Evolutionary conservation across 768 basidiomycete genomes (phyloP).

Genomic region (Obba rivulosa): DNA sequence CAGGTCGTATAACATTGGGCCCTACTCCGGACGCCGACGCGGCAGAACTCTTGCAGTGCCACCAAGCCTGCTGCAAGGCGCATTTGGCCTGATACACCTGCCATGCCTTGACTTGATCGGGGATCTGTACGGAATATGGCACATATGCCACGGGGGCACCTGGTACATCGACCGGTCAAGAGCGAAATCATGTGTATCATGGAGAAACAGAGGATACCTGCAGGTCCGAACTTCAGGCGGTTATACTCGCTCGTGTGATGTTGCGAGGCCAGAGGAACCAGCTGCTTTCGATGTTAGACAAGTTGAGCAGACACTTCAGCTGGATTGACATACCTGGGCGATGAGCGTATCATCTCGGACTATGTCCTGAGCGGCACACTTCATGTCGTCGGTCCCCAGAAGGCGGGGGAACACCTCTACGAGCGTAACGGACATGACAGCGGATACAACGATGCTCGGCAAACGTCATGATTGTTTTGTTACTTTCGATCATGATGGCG

Average conservation of each 20-base stretch:
- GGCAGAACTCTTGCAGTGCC: constrained; percentile 28
- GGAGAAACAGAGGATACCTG: constrained; percentile 24
- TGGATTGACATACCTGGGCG: too few relatives aligned
- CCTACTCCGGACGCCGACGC: neutral
- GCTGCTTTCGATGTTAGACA: constrained; percentile 23
- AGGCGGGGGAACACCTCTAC: too few relatives aligned
- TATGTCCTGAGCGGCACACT: too few relatives aligned
- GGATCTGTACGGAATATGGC: constrained; percentile 59
- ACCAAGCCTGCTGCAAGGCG: constrained; percentile 41
- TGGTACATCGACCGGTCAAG: constrained; percentile 14
- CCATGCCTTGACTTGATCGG: constrained; percentile 50
- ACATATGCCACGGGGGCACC: constrained; percentile 55
- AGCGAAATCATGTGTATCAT: neutral
- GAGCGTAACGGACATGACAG: too few relatives aligned
- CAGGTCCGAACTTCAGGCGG: constrained; percentile 56
- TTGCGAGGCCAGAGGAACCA: constrained; percentile 61
- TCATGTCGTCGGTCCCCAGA: too few relatives aligned
- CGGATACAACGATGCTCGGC: too few relatives aligned
- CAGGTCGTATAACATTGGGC: neutral
- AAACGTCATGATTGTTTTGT: too few relatives aligned
- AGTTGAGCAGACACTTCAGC: too few relatives aligned
- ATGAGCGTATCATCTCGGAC: too few relatives aligned
- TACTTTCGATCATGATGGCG: too few relatives aligned
- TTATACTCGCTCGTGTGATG: constrained; percentile 72
- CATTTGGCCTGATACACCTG: constrained; percentile 44